Base-by-base conservation (phyloP, 2,329 filamentous ascomycete species). In the Talaromyces sp. region DNA sequence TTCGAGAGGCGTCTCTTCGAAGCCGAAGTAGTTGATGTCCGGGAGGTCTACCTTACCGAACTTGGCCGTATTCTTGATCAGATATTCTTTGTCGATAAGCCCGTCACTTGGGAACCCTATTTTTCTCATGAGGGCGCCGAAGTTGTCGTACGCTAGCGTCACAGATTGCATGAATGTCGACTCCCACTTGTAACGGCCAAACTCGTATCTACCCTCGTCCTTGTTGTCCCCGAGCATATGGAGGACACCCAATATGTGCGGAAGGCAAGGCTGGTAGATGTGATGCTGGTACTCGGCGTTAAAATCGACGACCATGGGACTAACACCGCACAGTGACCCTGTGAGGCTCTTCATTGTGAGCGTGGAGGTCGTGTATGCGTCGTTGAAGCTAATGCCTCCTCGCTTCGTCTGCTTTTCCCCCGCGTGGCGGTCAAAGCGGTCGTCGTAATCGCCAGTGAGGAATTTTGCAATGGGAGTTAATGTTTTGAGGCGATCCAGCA, bases 311-410 rank as follows among this genome's bases (percentile, higher is more conserved):
- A 80, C 72, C 11, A 82, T 66, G 0, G 81, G 80, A 0, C 72
- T 73, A n/a, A 81, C 68, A 5, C 81, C 81, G 52, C 81, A 82
- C 8, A 82, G 64, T 9, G 78, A 78, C 4, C 75, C 80, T 0
- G 74, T 72, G 14, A 82, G 62, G 62, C 78, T 81, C 69, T 82
- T 82, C 33, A 81, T 71, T 0, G 81, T 82, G 41, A 81, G 82
- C 0, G 81, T 82, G 3, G 75, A 73, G 0, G 79, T 73, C 0
- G 81, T 81, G 54, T 77, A 76, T 2, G 76, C 79, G 35, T 76
- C 73, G 22, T 77, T 78, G 14, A 77, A 80, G 57, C 73, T 80
- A 60, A 82, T 72, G 10, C 81, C 81, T 33, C 81, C 80, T 58
- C 75, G 78, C 0, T 70, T 64, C 37, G 69, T 71, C 19, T 56